These are phyloP conservation scores for Pseudoperonospora humuli DNA, from an alignment of 352 stramenopile species.

Conservation along the genomic window DNA sequence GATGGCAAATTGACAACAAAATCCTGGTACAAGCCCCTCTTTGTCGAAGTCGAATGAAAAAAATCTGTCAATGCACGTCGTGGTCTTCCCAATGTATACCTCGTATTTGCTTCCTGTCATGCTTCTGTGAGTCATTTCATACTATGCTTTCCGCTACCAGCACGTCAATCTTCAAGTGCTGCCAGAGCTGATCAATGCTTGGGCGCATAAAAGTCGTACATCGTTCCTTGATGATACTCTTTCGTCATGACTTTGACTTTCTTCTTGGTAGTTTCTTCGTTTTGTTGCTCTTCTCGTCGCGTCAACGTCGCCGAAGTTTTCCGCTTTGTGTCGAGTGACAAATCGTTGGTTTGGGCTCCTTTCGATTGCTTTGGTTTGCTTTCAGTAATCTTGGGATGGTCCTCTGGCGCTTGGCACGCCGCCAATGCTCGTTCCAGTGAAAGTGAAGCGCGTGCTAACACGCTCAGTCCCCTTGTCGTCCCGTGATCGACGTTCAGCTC, in stretches of 20 bases:
- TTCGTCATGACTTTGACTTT: constrained; percentile 19
- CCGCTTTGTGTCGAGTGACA: background rate
- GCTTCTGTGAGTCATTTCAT: no score
- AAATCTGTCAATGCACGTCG: no score
- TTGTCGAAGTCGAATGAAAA: no score
- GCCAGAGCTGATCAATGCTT: constrained; percentile 7
- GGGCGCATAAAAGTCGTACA: constrained; percentile 21
- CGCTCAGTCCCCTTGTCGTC: constrained; percentile 2
- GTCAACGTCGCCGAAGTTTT: background rate
- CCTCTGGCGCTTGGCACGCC: background rate
- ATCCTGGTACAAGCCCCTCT: no score
- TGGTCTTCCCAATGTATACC: no score
- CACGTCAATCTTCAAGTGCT: background rate
- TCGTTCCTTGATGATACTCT: constrained; percentile 17
- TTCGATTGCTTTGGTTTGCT: constrained; percentile 3
- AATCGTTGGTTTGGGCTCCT: background rate
- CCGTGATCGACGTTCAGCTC: constrained; percentile 5
- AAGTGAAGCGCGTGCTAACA: constrained; percentile 11
- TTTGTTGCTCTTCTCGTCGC: constrained; percentile 5
- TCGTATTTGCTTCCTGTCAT: no score
- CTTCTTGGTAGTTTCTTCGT: constrained; percentile 9
- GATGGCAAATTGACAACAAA: no score
- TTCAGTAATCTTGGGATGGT: background rate
- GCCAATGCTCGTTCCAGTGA: constrained; percentile 16
- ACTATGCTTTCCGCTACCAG: no score